These are phyloP conservation scores for Neonectria neomacrospora DNA, from an alignment of 2,329 filamentous ascomycete genomes.

Conservation along the genomic window DNA sequence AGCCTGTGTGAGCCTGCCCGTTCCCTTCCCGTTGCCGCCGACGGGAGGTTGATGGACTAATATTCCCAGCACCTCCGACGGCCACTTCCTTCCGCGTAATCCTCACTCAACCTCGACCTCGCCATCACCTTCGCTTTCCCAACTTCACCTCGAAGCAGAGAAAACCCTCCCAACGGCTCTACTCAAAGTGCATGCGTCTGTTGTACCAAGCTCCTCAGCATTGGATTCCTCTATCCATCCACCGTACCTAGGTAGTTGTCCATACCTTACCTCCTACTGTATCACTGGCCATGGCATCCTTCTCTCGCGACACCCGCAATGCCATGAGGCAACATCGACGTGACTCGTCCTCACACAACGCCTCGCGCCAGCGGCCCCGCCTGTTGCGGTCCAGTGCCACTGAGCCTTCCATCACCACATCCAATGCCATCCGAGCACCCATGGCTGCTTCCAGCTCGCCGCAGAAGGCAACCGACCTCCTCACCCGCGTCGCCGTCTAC, in stretches of 20 bases:
- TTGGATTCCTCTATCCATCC: constrained; percentile 3
- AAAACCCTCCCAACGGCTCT: too few species aligned
- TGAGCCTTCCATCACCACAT: constrained; percentile 67
- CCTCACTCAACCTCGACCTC: neutral
- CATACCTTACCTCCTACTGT: neutral
- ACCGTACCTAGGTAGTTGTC: neutral
- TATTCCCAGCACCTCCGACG: constrained; percentile 22
- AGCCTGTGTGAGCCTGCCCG: neutral
- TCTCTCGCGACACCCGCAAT: constrained; percentile 41
- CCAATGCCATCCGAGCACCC: constrained; percentile 63
- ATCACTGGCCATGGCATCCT: constrained; percentile 39
- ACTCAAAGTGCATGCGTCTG: constrained; percentile 7
- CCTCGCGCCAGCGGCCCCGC: constrained; percentile 59
- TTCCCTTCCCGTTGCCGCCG: constrained; percentile 21
- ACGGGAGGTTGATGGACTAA: constrained; percentile 23
- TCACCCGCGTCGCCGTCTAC: constrained; percentile 64
- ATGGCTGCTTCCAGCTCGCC: constrained; percentile 60
- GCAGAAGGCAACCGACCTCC: constrained; percentile 64
- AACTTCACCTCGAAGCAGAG: too few species aligned
- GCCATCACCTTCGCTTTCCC: neutral
- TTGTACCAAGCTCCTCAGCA: neutral
- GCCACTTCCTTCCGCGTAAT: constrained; percentile 1
- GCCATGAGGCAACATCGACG: constrained; percentile 41
- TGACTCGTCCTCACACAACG: constrained; percentile 42
- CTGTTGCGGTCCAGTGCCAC: constrained; percentile 66